phyloP scores from a whole-genome alignment of 768 basidiomycete genomes.

The Suillus ampliporus region DNA sequence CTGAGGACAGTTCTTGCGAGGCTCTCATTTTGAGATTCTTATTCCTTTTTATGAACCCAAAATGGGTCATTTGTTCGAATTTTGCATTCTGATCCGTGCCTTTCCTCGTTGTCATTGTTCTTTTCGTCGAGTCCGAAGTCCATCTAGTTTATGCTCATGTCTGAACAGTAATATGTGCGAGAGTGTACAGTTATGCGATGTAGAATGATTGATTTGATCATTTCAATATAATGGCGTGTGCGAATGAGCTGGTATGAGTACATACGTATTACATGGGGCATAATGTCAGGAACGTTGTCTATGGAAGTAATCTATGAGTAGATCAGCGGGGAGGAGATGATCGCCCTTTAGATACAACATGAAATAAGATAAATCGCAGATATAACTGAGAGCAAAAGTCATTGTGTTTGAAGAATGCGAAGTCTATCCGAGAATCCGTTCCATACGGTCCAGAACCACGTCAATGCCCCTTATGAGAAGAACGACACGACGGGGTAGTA shows the following conservation, averaged over 20 bases:
- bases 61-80: conserved; percentile 17
- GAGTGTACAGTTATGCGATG: conserved; percentile 2
- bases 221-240: background rate
- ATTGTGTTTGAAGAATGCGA: background rate
- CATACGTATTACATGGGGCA: background rate
- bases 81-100: conserved; percentile 9
- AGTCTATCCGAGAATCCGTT: conserved; percentile 47
- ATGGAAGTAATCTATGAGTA: background rate
- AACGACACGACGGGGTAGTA: conserved; percentile 65
- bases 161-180: conserved; percentile 8
- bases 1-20: conserved; percentile 28
- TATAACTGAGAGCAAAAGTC: background rate
- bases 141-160: conserved; percentile 5
- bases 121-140: background rate
- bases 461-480: conserved; percentile 67
- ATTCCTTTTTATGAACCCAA: conserved; percentile 39
- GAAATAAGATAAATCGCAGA: background rate
- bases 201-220: conserved; percentile 5
- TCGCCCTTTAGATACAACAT: background rate
- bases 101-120: too few species aligned
- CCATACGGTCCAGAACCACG: conserved; percentile 68
- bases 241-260: background rate
- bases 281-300: background rate
- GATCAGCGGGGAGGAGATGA: background rate
- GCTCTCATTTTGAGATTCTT: conserved; percentile 27